These are phyloP conservation scores for Termitomyces titanicus DNA, from an alignment of 768 basidiomycete genomes.

Conservation along the genomic window DNA sequence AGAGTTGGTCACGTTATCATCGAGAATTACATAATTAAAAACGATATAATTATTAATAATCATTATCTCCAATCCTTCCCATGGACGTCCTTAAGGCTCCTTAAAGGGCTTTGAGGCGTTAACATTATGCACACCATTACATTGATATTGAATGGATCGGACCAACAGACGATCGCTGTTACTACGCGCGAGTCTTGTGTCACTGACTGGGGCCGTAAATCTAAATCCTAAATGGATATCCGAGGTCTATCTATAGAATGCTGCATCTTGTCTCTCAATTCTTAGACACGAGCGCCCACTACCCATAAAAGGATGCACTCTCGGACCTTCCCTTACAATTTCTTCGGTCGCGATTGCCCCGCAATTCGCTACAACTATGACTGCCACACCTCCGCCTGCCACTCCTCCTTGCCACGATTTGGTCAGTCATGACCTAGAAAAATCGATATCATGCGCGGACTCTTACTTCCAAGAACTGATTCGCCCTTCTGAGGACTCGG, in stretches of 20 bases:
- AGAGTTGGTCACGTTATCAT: background rate
- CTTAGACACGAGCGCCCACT: constrained; percentile 8
- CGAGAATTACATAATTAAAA: background rate
- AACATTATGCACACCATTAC: too few species aligned
- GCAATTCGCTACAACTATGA: background rate
- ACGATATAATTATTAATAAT: background rate
- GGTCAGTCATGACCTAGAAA: background rate
- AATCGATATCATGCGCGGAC: background rate
- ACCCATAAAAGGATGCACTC: background rate
- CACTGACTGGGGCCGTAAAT: background rate
- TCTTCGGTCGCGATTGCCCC: background rate
- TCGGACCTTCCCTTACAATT: background rate
- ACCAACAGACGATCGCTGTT: too few species aligned
- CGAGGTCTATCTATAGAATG: background rate
- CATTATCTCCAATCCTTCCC: too few species aligned
- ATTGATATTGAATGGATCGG: too few species aligned
- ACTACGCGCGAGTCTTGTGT: background rate
- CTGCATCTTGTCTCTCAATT: background rate
- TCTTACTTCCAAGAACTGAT: constrained; percentile 16
- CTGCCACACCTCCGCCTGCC: background rate
- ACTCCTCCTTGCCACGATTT: background rate
- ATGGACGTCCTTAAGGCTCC: too few species aligned
- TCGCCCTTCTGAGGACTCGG: constrained; percentile 18
- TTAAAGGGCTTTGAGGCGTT: too few species aligned
- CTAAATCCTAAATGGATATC: background rate